A percentile compares a stretch with the other conserved stretches of the same genome.
phyloP scores from a whole-genome alignment of 83 land plant species.

The Picea mariana region DNA sequence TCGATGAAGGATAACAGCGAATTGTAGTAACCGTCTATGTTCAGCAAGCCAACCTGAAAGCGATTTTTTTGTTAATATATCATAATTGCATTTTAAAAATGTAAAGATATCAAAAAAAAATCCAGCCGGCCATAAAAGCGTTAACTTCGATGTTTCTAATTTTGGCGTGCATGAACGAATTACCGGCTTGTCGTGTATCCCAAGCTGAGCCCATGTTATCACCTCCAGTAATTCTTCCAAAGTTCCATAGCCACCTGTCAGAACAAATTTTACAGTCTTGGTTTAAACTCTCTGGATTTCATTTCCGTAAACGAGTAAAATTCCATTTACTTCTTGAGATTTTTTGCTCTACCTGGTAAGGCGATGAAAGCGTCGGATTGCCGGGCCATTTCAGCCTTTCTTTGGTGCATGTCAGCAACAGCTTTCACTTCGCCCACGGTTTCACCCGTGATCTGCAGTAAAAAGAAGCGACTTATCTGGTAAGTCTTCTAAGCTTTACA shows the following conservation, averaged over 20 bases:
- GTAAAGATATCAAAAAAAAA: background rate
- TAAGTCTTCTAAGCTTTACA: too few relatives aligned
- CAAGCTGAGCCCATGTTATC: constrained; percentile 82
- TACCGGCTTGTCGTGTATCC: constrained; percentile 82
- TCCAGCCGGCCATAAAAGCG: background rate
- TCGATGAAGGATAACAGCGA: too few relatives aligned
- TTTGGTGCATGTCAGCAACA: constrained; percentile 79
- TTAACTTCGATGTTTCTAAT: too few relatives aligned
- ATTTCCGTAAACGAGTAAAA: too few relatives aligned
- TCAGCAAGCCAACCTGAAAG: background rate
- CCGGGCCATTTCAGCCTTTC: constrained; percentile 83
- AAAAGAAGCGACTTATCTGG: too few relatives aligned
- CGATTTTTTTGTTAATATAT: too few relatives aligned
- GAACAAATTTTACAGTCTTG: background rate
- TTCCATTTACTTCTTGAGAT: background rate
- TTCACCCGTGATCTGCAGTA: constrained; percentile 66
- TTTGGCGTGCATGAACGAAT: background rate
- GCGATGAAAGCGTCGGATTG: constrained; percentile 88
- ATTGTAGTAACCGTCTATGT: too few relatives aligned
- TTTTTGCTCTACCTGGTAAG: constrained; percentile 55
- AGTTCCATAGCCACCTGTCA: constrained; percentile 64
- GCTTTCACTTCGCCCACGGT: constrained; percentile 72
- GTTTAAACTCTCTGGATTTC: background rate
- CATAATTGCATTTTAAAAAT: too few relatives aligned
- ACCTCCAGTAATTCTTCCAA: constrained; percentile 73